phyloP scores from a whole-genome alignment of 352 stramenopile genomes.

The Pythium phragmitis region DNA sequence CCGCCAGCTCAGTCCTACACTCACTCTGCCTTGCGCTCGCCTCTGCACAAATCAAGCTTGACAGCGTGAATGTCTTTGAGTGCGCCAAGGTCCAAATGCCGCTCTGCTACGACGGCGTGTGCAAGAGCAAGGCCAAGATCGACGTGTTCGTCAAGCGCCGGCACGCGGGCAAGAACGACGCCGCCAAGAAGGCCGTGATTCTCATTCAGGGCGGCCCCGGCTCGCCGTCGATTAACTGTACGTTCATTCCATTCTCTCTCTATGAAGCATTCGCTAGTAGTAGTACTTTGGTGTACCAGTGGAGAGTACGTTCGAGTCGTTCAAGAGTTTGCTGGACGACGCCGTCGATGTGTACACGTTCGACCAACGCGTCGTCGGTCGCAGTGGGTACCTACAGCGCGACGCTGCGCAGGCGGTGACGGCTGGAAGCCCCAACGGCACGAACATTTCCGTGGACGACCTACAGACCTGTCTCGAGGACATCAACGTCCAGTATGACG shows the following conservation, averaged over 20 bases:
- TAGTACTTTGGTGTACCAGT: too few species aligned
- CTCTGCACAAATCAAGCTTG: background rate
- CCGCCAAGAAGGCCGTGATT: conserved; percentile 11
- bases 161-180: background rate
- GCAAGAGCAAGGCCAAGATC: conserved; percentile 51
- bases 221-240: conserved; percentile 6
- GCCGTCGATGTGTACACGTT: conserved; percentile 43
- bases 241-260: background rate
- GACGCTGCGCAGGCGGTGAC: conserved; percentile 31
- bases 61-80: conserved; percentile 33
- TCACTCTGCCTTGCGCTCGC: background rate
- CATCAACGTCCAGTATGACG: conserved; percentile 33
- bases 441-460: conserved; percentile 17
- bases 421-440: conserved; percentile 9
- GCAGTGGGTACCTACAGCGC: conserved; percentile 39
- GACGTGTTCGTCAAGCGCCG: conserved; percentile 45
- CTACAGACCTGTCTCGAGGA: conserved; percentile 34
- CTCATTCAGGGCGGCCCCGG: conserved; percentile 19
- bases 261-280: background rate
- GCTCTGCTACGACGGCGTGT: conserved; percentile 67
- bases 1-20: background rate
- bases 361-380: conserved; percentile 44
- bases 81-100: conserved; percentile 66
- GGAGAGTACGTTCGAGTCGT: too few species aligned
- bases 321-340: background rate